Conservation (phyloP, 169 alveolate genomes). For the Blepharisma undulans region DNA sequence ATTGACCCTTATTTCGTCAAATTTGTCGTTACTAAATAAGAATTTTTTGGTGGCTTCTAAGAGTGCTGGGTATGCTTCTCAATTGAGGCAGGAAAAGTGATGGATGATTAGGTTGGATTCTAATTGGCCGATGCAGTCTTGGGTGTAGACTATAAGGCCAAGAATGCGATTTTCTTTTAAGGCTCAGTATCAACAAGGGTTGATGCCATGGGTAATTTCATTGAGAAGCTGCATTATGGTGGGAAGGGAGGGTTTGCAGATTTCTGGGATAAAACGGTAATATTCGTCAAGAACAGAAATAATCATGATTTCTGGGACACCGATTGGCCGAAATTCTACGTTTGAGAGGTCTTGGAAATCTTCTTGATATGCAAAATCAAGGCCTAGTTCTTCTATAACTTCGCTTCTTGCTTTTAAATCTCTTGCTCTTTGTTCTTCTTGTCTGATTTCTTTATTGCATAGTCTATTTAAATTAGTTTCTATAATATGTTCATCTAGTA, state of each 20-base stretch:
- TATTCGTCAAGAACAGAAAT: constrained; percentile 1
- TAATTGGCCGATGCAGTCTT: neutral
- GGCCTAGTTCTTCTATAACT: neutral
- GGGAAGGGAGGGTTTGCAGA: neutral
- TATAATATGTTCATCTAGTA: neutral
- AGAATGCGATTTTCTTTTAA: neutral
- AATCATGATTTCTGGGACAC: neutral
- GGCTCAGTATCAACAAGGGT: constrained; percentile 23
- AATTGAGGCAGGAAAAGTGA: neutral
- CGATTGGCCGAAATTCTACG: neutral
- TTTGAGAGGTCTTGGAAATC: neutral
- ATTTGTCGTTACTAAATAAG: neutral
- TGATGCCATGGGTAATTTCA: neutral
- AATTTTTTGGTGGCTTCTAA: neutral
- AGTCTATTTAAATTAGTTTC: neutral
- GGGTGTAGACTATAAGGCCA: constrained; percentile 2
- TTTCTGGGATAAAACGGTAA: constrained; percentile 12
- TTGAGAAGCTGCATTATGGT: neutral
- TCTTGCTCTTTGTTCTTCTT: neutral
- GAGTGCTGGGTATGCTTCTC: neutral
- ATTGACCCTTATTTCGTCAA: constrained; percentile 22
- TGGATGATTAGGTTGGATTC: neutral
- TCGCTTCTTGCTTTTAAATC: neutral
- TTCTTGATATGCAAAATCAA: neutral
- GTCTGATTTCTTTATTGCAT: neutral